Conservation (phyloP, 352 stramenopile genomes). For the Pythium monospermum region DNA sequence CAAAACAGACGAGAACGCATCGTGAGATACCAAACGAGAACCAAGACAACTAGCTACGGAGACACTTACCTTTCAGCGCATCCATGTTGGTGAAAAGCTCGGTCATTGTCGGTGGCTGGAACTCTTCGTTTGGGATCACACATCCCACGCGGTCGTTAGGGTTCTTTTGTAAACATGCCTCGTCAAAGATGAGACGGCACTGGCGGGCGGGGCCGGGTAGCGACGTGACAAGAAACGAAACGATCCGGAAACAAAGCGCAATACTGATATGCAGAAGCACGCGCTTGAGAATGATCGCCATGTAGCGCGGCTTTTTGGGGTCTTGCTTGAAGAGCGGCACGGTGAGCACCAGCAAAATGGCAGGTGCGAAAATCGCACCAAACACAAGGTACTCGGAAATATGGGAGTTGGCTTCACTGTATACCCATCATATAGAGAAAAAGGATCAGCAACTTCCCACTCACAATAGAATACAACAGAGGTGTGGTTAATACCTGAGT, state of each 20-base stretch:
- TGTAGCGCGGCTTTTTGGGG: constrained; percentile 57
- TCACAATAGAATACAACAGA: background rate
- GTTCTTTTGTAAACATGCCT: constrained; percentile 45
- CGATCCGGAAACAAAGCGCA: constrained; percentile 60
- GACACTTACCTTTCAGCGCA: constrained; percentile 48
- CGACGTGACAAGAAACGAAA: constrained; percentile 76
- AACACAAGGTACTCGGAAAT: constrained; percentile 81
- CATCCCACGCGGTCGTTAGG: constrained; percentile 49
- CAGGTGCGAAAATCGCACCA: constrained; percentile 58
- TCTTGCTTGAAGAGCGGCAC: constrained; percentile 64
- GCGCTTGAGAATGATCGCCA: constrained; percentile 79
- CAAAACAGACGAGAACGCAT: constrained; percentile 10
- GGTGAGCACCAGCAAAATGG: constrained; percentile 60
- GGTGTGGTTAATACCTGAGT: constrained; percentile 32
- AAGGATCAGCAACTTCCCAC: background rate
- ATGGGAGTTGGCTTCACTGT: constrained; percentile 30
- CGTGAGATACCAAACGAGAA: background rate
- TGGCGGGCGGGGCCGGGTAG: constrained; percentile 63
- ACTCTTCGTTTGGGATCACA: constrained; percentile 65
- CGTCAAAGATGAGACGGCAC: constrained; percentile 70
- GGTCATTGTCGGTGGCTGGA: constrained; percentile 41
- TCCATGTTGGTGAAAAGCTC: constrained; percentile 73
- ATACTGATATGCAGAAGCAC: constrained; percentile 77
- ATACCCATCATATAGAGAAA: background rate
- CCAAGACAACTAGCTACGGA: background rate